A percentile compares a stretch with the other conserved stretches of the same genome.
phyloP scores from a whole-genome alignment of 345 rosid genomes.

The Populus euphratica region DNA sequence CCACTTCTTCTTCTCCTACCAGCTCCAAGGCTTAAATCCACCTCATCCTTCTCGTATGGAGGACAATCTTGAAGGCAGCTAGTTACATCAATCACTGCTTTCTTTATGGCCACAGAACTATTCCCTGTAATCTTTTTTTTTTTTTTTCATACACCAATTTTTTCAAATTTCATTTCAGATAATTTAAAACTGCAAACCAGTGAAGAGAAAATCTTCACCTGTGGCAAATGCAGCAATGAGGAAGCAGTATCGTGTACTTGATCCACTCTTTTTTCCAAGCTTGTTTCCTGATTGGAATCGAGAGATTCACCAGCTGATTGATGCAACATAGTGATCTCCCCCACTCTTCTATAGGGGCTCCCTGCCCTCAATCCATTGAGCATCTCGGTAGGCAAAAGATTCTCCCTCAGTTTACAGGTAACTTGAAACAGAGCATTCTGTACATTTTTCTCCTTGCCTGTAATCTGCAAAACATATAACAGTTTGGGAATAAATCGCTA shows the following conservation, averaged over 20 bases:
- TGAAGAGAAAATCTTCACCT: slow-evolving; percentile 29
- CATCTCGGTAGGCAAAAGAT: slow-evolving; percentile 32
- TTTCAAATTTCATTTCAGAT: neutral
- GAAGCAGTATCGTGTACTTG: slow-evolving; percentile 24
- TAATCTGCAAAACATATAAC: slow-evolving; percentile 35
- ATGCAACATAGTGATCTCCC: slow-evolving; percentile 18
- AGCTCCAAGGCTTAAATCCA: slow-evolving; percentile 13
- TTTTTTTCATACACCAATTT: neutral
- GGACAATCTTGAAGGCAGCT: slow-evolving; percentile 38
- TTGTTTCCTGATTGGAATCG: slow-evolving; percentile 20
- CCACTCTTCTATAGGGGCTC: slow-evolving; percentile 20
- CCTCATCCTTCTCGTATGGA: slow-evolving; percentile 20
- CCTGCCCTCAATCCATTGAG: slow-evolving; percentile 26
- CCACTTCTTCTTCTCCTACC: slow-evolving; percentile 19
- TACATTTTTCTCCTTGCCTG: slow-evolving; percentile 38
- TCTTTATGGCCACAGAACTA: slow-evolving; percentile 49
- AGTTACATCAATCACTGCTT: slow-evolving; percentile 53
- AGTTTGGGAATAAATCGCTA: neutral
- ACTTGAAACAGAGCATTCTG: slow-evolving; percentile 41
- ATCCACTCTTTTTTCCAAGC: slow-evolving; percentile 27
- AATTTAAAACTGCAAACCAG: neutral
- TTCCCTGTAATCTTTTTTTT: slow-evolving; percentile 48
- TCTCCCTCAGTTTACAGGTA: slow-evolving; percentile 35
- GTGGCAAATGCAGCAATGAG: slow-evolving; percentile 17
- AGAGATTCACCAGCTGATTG: slow-evolving; percentile 13